Conservation (phyloP, 2,329 filamentous ascomycete species). For the Helicocarpus griseus region DNA sequence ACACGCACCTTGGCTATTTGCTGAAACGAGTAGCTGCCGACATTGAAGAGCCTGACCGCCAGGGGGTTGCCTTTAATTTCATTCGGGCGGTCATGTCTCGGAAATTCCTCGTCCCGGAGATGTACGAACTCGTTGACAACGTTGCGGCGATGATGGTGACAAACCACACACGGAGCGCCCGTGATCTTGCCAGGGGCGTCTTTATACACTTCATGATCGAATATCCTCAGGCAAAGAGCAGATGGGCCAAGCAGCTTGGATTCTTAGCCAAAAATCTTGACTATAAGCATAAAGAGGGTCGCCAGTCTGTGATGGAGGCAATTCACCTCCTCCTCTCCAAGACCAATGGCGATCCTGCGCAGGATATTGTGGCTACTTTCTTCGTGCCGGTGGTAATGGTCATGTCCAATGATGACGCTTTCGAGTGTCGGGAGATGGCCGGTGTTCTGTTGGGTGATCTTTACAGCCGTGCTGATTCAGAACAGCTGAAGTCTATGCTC, state of each 20-base stretch:
- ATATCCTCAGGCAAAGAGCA: slow-evolving; percentile 82
- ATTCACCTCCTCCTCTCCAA: slow-evolving; percentile 80
- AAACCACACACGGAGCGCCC: slow-evolving; percentile 80
- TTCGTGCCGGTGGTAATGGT: slow-evolving; percentile 82
- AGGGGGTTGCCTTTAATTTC: slow-evolving; percentile 92
- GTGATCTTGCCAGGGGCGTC: slow-evolving; percentile 76
- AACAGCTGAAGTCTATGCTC: slow-evolving; percentile 61
- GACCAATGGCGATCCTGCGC: slow-evolving; percentile 68
- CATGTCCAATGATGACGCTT: slow-evolving; percentile 78
- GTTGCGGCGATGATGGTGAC: slow-evolving; percentile 90
- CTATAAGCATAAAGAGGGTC: slow-evolving; percentile 78
- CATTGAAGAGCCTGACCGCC: slow-evolving; percentile 82
- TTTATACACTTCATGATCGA: slow-evolving; percentile 93
- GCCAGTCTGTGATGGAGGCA: slow-evolving; percentile 87
- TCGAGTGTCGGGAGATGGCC: slow-evolving; percentile 75
- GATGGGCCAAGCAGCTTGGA: slow-evolving; percentile 79
- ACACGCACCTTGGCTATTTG: slow-evolving; percentile 72
- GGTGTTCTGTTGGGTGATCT: slow-evolving; percentile 69
- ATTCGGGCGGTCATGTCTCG: slow-evolving; percentile 76
- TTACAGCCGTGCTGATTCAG: slow-evolving; percentile 67
- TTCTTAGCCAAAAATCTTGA: slow-evolving; percentile 87
- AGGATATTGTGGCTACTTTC: slow-evolving; percentile 69
- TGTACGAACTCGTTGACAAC: slow-evolving; percentile 87
- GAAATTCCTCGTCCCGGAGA: slow-evolving; percentile 71
- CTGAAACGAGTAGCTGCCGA: slow-evolving; percentile 76